Percentiles rank a stretch among this genome's conserved stretches.
Evolutionary conservation across 257 asterid species (phyloP).

Genomic region (Nicotiana tabacum): DNA sequence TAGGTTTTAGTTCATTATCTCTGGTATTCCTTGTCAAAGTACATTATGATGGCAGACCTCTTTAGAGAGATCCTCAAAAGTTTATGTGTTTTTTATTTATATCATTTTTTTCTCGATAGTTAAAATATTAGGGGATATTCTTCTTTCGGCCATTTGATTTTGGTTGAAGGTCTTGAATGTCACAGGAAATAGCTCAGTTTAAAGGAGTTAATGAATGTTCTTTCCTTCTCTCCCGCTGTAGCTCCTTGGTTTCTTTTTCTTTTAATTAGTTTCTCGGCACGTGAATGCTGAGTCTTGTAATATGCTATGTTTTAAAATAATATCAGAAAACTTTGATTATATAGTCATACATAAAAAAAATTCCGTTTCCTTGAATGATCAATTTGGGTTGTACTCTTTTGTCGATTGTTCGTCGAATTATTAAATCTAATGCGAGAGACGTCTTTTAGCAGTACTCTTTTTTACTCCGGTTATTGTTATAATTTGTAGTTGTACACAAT

Average conservation of each 20-base stretch:
- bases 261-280: too few relatives aligned
- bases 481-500: too few relatives aligned
- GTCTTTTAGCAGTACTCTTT: too few relatives aligned
- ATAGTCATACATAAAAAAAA: too few relatives aligned
- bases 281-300: too few relatives aligned
- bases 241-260: background rate
- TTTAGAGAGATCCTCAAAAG: constrained; percentile 23
- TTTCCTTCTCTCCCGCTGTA: background rate
- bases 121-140: background rate
- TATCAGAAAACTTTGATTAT: too few relatives aligned
- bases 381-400: too few relatives aligned
- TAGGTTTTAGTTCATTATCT: constrained; percentile 49
- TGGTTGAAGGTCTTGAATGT: constrained; percentile 3
- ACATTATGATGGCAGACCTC: constrained; percentile 27
- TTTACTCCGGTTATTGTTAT: too few relatives aligned
- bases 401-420: too few relatives aligned
- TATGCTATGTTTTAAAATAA: too few relatives aligned
- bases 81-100: constrained; percentile 17
- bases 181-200: constrained; percentile 6
- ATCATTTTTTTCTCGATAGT: constrained; percentile 1
- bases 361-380: too few relatives aligned
- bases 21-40: constrained; percentile 28
- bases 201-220: background rate
- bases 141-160: background rate
- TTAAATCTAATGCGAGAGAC: too few relatives aligned